phyloP scores from a whole-genome alignment of 2,329 filamentous ascomycete genomes.

The Ophiostoma piceae region DNA sequence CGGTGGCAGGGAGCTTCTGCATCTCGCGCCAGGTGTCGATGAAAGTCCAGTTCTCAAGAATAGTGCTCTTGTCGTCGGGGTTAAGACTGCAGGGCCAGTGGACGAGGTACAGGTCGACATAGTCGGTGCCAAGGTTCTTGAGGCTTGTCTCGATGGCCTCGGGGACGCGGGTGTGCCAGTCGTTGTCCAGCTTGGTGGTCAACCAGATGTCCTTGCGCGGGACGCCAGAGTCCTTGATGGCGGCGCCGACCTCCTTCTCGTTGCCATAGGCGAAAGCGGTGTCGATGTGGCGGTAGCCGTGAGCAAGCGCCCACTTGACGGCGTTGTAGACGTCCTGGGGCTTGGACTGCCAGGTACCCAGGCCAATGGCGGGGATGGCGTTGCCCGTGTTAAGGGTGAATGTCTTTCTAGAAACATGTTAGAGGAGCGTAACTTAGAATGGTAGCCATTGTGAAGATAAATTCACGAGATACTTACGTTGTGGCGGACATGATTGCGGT shows the following conservation, averaged over 20 bases:
- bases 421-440: neutral
- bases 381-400: slow-evolving; percentile 70
- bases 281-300: slow-evolving; percentile 26
- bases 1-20: slow-evolving; percentile 23
- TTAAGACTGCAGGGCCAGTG: slow-evolving; percentile 24
- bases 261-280: slow-evolving; percentile 26
- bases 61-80: slow-evolving; percentile 20
- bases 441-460: neutral
- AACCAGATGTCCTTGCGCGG: slow-evolving; percentile 25
- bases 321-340: slow-evolving; percentile 22
- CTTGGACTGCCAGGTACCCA: slow-evolving; percentile 71
- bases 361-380: slow-evolving; percentile 70
- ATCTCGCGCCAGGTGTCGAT: slow-evolving; percentile 25
- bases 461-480: neutral
- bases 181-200: slow-evolving; percentile 26
- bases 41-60: slow-evolving; percentile 17
- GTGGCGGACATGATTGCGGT: neutral
- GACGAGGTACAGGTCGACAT: slow-evolving; percentile 26
- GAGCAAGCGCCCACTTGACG: slow-evolving; percentile 20
- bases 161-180: slow-evolving; percentile 23
- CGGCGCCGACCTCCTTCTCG: slow-evolving; percentile 25
- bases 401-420: slow-evolving; percentile 40
- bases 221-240: slow-evolving; percentile 23
- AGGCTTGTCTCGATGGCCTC: slow-evolving; percentile 25
- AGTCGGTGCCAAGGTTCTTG: slow-evolving; percentile 21